Conservation (phyloP, 179 eudicot species). For the Carnegiea gigantea region DNA sequence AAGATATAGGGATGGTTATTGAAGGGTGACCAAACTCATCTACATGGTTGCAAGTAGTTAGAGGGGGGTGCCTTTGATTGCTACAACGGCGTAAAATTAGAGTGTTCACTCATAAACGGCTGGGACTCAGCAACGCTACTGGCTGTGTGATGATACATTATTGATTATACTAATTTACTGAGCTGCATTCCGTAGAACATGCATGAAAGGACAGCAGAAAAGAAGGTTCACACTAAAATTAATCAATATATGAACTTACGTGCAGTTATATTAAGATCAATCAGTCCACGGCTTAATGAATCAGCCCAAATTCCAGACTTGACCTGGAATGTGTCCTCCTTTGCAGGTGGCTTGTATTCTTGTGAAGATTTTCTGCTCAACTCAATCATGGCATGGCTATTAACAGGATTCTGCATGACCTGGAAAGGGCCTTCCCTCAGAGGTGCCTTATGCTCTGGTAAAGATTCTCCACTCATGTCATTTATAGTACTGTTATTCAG, state of each 20-base stretch:
- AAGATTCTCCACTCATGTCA: constrained; percentile 38
- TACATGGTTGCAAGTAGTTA: no score
- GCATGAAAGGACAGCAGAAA: neutral
- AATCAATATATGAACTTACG: constrained; percentile 56
- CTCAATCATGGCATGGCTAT: neutral
- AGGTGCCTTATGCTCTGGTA: constrained; percentile 13
- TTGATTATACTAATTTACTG: no score
- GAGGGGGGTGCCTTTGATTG: no score
- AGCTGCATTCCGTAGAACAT: neutral
- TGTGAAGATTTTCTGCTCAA: neutral
- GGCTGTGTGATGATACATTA: no score
- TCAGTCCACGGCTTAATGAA: constrained; percentile 91
- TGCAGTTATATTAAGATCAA: constrained; percentile 96
- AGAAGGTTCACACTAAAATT: neutral
- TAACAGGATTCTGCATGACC: neutral
- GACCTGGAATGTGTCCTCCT: constrained; percentile 67
- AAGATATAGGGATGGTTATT: no score
- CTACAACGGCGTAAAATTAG: no score
- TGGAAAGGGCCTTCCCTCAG: constrained; percentile 3
- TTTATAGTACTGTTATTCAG: constrained; percentile 24
- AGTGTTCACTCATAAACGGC: no score
- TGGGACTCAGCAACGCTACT: no score
- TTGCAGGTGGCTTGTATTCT: constrained; percentile 48
- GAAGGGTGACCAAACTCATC: no score
- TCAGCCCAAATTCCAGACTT: constrained; percentile 99